These are phyloP conservation scores for Setaria italica DNA, from an alignment of 202 grass and related monocot species.

Conservation along the genomic window DNA sequence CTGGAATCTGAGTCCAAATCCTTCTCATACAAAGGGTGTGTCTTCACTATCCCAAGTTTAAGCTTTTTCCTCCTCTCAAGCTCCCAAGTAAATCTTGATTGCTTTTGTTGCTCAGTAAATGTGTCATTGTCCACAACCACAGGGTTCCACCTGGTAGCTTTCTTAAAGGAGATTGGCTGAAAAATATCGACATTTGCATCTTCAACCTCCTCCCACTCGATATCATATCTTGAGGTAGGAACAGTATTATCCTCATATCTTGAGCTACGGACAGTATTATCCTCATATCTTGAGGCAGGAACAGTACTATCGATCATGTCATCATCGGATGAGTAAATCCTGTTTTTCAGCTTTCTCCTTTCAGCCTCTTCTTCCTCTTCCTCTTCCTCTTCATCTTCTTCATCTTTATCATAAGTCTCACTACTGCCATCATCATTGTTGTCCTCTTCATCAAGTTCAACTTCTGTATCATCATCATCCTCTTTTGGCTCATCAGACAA, in stretches of 20 bases:
- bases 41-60: slow-evolving; percentile 48
- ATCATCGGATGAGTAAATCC: slow-evolving; percentile 49
- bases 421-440: slow-evolving; percentile 44
- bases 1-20: slow-evolving; percentile 48
- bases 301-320: slow-evolving; percentile 50
- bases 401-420: slow-evolving; percentile 51
- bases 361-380: slow-evolving; percentile 50
- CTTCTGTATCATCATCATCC: slow-evolving; percentile 68
- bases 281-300: slow-evolving; percentile 34
- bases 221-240: slow-evolving; percentile 43
- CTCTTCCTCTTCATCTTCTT: slow-evolving; percentile 53
- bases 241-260: slow-evolving; percentile 27
- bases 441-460: slow-evolving; percentile 58
- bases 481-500: slow-evolving; percentile 79
- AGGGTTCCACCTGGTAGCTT: slow-evolving; percentile 30
- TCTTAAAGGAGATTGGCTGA: slow-evolving; percentile 29
- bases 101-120: slow-evolving; percentile 55
- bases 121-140: slow-evolving; percentile 31
- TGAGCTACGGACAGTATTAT: slow-evolving; percentile 22
- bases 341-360: slow-evolving; percentile 47
- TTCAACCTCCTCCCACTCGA: slow-evolving; percentile 47
- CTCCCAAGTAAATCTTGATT: slow-evolving; percentile 59
- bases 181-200: slow-evolving; percentile 30
- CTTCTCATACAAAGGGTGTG: slow-evolving; percentile 31
- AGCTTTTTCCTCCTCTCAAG: slow-evolving; percentile 71